Conservation (phyloP, 1,139 yeast genomes). For the Suhomyces anneliseae region DNA sequence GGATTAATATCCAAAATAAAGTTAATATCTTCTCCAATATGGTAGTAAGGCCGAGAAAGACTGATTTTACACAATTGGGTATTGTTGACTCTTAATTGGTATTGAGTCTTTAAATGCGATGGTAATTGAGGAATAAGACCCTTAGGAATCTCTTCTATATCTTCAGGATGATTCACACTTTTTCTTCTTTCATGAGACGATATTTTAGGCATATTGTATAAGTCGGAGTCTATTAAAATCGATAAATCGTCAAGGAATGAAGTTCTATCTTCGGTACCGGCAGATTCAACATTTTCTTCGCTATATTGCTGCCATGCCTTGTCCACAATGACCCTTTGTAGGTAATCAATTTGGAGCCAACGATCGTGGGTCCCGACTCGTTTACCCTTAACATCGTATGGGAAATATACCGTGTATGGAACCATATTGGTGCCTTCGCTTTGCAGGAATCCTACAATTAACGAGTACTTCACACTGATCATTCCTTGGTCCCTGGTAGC, state of each 20-base stretch:
- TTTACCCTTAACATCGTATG: constrained; percentile 28
- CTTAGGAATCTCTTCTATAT: constrained; percentile 15
- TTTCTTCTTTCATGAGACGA: constrained; percentile 33
- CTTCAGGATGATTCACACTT: constrained; percentile 21
- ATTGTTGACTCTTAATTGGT: constrained; percentile 38
- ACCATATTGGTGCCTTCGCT: constrained; percentile 13
- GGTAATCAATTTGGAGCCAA: constrained; percentile 35
- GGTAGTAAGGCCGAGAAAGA: constrained; percentile 46
- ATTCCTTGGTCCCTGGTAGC: constrained; percentile 43
- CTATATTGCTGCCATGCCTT: constrained; percentile 30
- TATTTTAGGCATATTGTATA: constrained; percentile 35
- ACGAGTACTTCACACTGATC: constrained; percentile 38
- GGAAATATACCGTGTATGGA: constrained; percentile 39
- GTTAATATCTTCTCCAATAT: constrained; percentile 50
- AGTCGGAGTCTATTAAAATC: constrained; percentile 34
- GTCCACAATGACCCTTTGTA: constrained; percentile 29
- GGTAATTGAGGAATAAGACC: constrained; percentile 31
- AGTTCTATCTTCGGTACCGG: constrained; percentile 9
- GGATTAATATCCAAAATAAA: constrained; percentile 29
- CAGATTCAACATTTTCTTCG: background rate
- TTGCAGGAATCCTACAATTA: constrained; percentile 34
- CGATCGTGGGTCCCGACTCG: constrained; percentile 27
- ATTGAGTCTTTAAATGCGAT: constrained; percentile 35
- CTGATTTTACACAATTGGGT: constrained; percentile 34
- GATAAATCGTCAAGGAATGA: constrained; percentile 35